Conservation (phyloP, 371 early-diverging fungal species). For the Paraphysoderma sedebokerense region DNA sequence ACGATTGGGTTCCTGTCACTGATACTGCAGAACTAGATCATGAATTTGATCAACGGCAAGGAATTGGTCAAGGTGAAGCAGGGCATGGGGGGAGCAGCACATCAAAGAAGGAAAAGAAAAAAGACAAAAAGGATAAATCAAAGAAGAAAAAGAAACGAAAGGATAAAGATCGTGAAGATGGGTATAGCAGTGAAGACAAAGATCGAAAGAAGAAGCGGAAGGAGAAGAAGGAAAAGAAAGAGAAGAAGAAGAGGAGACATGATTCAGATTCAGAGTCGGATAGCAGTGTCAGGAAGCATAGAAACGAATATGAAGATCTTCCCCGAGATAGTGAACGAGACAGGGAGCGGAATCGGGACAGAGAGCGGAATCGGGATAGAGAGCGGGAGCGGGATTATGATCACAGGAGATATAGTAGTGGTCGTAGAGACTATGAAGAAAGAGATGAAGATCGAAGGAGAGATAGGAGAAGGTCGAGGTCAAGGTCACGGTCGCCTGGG, state of each 20-base stretch:
- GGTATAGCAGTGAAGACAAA: too few relatives aligned
- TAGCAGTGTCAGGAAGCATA: not conserved
- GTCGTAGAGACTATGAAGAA: slow-evolving; percentile 6
- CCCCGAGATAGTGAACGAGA: not conserved
- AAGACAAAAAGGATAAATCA: too few relatives aligned
- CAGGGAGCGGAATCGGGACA: not conserved
- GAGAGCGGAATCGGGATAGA: not conserved
- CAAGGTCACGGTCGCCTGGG: too few relatives aligned
- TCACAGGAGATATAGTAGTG: not conserved
- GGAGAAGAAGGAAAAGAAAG: slow-evolving; percentile 5
- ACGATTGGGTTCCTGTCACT: too few relatives aligned
- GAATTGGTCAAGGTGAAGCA: too few relatives aligned
- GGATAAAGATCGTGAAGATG: too few relatives aligned
- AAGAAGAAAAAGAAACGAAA: too few relatives aligned
- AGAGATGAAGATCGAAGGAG: slow-evolving; percentile 6
- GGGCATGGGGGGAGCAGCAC: too few relatives aligned
- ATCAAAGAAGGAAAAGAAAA: too few relatives aligned
- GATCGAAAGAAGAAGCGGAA: slow-evolving; percentile 9
- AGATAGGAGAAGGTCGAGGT: too few relatives aligned
- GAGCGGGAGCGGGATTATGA: slow-evolving; percentile 2
- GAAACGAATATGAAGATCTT: not conserved
- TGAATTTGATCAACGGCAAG: too few relatives aligned
- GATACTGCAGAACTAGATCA: too few relatives aligned
- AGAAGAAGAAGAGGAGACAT: slow-evolving; percentile 7
- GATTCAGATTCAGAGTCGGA: not conserved